A percentile compares a stretch with the other conserved stretches of the same genome.
phyloP scores from a whole-genome alignment of 768 basidiomycete genomes.

The Hemileccinum impolitum region DNA sequence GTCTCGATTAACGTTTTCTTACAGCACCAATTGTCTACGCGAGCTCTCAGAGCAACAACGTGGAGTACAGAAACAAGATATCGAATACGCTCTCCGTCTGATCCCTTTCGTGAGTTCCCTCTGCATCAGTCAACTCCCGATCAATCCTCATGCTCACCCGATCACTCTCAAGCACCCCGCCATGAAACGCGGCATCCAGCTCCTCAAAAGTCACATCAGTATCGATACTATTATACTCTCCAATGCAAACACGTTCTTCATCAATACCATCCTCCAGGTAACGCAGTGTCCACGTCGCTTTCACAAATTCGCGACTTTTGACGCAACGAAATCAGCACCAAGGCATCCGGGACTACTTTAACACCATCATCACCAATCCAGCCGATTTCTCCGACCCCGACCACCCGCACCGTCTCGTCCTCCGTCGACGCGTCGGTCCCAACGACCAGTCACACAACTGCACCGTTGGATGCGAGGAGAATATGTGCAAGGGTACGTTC shows the following conservation, averaged over 20 bases:
- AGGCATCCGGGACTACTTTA: conserved; percentile 67
- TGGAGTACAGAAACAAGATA: conserved; percentile 68
- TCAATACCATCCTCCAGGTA: conserved; percentile 86
- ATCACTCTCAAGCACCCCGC: conserved; percentile 76
- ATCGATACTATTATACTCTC: conserved; percentile 81
- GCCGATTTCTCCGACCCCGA: conserved; percentile 74
- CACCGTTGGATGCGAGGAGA: conserved; percentile 83
- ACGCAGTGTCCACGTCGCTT: conserved; percentile 8
- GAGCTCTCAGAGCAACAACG: conserved; percentile 50
- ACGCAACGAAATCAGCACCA: conserved; percentile 51
- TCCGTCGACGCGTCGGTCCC: conserved; percentile 75
- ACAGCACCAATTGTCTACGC: too few relatives aligned
- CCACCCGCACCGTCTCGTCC: conserved; percentile 58
- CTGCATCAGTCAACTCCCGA: neutral
- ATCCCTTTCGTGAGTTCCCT: conserved; percentile 77
- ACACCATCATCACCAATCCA: conserved; percentile 88
- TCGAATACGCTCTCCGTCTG: conserved; percentile 70
- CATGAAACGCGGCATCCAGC: conserved; percentile 86
- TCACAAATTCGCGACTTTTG: neutral
- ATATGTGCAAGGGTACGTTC: conserved; percentile 52
- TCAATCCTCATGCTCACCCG: neutral
- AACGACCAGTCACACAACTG: conserved; percentile 78
- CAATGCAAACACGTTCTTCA: conserved; percentile 91
- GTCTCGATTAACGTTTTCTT: too few relatives aligned
- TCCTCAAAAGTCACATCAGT: conserved; percentile 61